These are phyloP conservation scores for Vachellia pachyceras DNA, from an alignment of 306 rosid genomes.

Conservation along the genomic window DNA sequence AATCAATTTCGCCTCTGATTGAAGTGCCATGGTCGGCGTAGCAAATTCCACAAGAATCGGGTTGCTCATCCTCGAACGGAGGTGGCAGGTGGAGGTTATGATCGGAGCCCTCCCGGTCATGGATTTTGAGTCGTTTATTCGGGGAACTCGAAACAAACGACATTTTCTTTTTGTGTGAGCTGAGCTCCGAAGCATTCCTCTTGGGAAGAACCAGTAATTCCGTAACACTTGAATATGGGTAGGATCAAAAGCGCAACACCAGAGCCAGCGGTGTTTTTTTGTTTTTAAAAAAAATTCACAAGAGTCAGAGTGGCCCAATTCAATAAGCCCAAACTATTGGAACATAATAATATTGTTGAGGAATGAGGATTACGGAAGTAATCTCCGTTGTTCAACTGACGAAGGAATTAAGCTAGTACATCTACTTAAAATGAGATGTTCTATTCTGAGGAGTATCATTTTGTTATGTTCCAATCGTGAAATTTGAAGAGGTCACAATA, in stretches of 20 bases:
- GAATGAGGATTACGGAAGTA: no score
- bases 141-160: slow-evolving; percentile 24
- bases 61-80: not conserved
- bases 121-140: slow-evolving; percentile 53
- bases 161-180: not conserved
- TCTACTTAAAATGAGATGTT: no score
- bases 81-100: not conserved
- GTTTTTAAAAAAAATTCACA: no score
- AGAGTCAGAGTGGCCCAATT: no score
- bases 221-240: not conserved
- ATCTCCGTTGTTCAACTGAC: no score
- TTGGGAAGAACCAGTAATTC: not conserved
- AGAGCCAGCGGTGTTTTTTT: not conserved
- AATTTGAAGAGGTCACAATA: no score
- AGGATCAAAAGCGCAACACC: not conserved
- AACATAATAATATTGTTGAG: no score
- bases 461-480: no score
- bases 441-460: no score
- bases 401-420: no score
- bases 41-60: slow-evolving; percentile 68
- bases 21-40: slow-evolving; percentile 50
- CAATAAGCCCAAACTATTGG: no score
- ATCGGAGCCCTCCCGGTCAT: slow-evolving; percentile 3
- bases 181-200: not conserved
- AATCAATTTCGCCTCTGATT: slow-evolving; percentile 69